A percentile compares a stretch with the other conserved stretches of the same genome.
phyloP scores from a whole-genome alignment of 148 eudicot species.

The Chenopodium quinoa region DNA sequence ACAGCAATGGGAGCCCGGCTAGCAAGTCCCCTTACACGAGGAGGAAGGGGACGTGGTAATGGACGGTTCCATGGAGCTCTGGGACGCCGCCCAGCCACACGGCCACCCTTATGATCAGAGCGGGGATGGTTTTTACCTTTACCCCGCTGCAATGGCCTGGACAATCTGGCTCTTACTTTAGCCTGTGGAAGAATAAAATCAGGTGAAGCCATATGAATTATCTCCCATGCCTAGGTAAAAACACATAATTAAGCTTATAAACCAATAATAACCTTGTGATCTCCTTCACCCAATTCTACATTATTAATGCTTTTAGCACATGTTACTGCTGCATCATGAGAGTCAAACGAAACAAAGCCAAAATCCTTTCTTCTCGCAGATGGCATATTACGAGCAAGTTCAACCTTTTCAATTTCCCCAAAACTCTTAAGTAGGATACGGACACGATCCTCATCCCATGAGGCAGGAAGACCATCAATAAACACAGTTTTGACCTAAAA shows the following conservation, averaged over 20 bases:
- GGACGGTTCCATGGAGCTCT: constrained; percentile 82
- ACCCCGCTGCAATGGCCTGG: constrained; percentile 88
- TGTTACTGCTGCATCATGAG: constrained; percentile 85
- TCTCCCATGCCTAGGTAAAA: constrained; percentile 11
- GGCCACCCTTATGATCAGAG: constrained; percentile 50
- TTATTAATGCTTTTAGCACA: constrained; percentile 94
- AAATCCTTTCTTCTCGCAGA: constrained; percentile 96
- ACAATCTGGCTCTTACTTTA: constrained; percentile 88
- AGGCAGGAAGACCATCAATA: constrained; percentile 83
- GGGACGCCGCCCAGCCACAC: constrained; percentile 44
- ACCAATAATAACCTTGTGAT: constrained; percentile 51
- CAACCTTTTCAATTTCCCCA: constrained; percentile 83
- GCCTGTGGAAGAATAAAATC: constrained; percentile 40
- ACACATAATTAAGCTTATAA: neutral
- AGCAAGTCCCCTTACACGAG: constrained; percentile 48
- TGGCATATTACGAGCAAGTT: constrained; percentile 98
- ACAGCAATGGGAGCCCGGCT: constrained; percentile 49
- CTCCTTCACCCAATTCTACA: constrained; percentile 91
- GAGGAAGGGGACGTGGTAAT: constrained; percentile 54
- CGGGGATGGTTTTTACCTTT: constrained; percentile 66
- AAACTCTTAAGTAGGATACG: constrained; percentile 60
- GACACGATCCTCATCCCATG: constrained; percentile 96
- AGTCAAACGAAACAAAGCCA: constrained; percentile 87
- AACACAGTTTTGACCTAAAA: constrained; percentile 92
- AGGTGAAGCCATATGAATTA: neutral